Evolutionary conservation across 129 eudicot genomes (phyloP), one percentile per base, ranked within the genome.

Genomic region (Escallonia rubra): DNA sequence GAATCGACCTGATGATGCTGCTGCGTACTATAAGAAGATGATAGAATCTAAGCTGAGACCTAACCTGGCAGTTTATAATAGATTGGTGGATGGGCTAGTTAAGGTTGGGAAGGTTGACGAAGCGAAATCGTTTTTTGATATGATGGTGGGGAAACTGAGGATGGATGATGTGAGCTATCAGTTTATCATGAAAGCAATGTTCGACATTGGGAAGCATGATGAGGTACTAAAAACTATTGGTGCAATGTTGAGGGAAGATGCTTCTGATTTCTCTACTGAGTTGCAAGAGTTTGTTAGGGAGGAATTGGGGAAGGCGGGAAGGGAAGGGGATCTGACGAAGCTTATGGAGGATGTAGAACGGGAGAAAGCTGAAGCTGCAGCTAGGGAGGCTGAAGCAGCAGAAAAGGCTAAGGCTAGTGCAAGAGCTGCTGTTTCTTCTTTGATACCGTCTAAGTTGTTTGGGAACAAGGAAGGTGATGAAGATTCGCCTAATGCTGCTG

Each of bases 301-400:
- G 65, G 91, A 78, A 74, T 54, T 92, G 86, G 76, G 76, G 75
- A 89, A 84, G 49, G 83, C 64, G 43, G 96, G 84, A 16, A 80
- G 96, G 46, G 98, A 86, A 45, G 96, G 86, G 40, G 96, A 88
- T 63, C 64, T 89, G 74, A 79, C 73, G 64, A 82, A 81, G 57
- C 80, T 92, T 13, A 84, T 83, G 67, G 83, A 77, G 59, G 87
- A 78, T 10, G 48, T 89, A 12, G 90, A 92, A 61, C 69, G 80
- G 44, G 96, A 92, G 81, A 92, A 92, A 48, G 92, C 82, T 2
- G 96, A 92, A 50, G 96, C 91, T 15, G 96, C 81, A 2, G 95
- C 86, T 39, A 83, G 71, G 51, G 95, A 65, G 41, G 91, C 85
- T 48, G 95, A 86, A 70, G 96, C 85, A 55, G 91, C 91, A 1